Evolutionary conservation across 2,329 filamentous ascomycete genomes (phyloP), one percentile per base, ranked within the genome.

Genomic region (Apiospora koreana): DNA sequence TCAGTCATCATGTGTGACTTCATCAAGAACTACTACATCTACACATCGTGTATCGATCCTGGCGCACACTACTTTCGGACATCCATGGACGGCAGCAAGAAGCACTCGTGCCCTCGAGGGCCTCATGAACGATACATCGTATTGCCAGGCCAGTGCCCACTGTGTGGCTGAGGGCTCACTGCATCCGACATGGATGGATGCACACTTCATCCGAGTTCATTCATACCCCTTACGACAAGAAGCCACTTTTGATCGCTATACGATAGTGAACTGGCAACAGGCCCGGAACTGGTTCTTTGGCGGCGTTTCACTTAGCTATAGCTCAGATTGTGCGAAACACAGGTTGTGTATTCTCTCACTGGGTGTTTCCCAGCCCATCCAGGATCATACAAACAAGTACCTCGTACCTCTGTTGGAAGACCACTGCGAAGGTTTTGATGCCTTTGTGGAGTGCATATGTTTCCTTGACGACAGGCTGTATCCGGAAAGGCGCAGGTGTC

Each of bases 21-120:
- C 77, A 92, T 89, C 76, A 92, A 92, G 76, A 93, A 93, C 81
- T 94, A 91, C 80, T 93, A 93, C 81, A 91, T 94, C 80, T 94
- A 93, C 82, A 90, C 90, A 70, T 86, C 88, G 58, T 94, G 92
- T 77, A 81, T 86, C 70, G 90, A 93, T 77, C 92, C 91, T 0
- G 89, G 88, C 50, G 85, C 87, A 21, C 92, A 94, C 79, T 93
- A 93, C 80, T 91, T 92, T 79, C 86, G 88, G 73, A 93, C 90
- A 1, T 89, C 89, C 1, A 84, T 91, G 68, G 92, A 94, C 75
- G 91, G 91, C 69, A 88, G 84, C 77, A 86, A 85, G 73, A 86
- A 89, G 70, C 81, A 85, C 42, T 83, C 86, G 42, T 94, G 92
- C 75, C 77, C 86, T 7, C 85, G 86, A 69, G 87, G 91, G 0